Evolutionary conservation across 495 filamentous ascomycete species (phyloP), one percentile per base, ranked within the genome.

Genomic region (Cercophora newfieldiana): DNA sequence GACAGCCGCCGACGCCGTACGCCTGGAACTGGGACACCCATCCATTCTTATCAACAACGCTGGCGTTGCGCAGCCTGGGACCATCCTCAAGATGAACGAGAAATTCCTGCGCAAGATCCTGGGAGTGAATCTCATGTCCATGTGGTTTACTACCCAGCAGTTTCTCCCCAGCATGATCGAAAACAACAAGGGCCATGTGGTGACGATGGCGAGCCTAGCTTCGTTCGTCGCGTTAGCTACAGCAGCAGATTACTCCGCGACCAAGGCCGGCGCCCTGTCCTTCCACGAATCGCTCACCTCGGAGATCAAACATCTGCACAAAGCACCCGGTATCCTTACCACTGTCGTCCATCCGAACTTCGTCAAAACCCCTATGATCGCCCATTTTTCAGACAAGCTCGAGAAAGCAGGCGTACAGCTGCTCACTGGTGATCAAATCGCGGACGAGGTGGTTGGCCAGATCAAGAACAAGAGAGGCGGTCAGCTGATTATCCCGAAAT

Each of bases 1-100:
- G 4, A 70, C 74, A 1, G 78, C 73, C 12, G 85, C 82, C 0
- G 51, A 71, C 18, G 51, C 77, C 19, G 81, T 90, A 72, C 83
- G 82, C 51, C 67, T 71, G 19, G 76, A 81, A 4, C 72, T 89
- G 67, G 89, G 89, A 44, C 37, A 81, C 10, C 89, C 89, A 0
- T 89, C 87, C 1, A 80, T 91, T 67, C 77, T 92, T 0, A 86
- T 92, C 75, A 90, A 90, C 80, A 92, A 91, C 68, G 89, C 89
- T 3, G 89, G 88, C 51, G 77, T 89, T 55, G 81, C 79, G 51
- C 80, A 78, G 29, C 84, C 83, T 50, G 82, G 82, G 47, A 80
- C 82, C 24, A 83, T 92, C 64, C 83, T 90, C 47, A 75, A 79
- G 53, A 72, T 79, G 28, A 80, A 80, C 5, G 82, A 86, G 61